Base-by-base conservation (phyloP, 2,329 filamentous ascomycete genomes). In the Sporothrix pseudoabietina region DNA sequence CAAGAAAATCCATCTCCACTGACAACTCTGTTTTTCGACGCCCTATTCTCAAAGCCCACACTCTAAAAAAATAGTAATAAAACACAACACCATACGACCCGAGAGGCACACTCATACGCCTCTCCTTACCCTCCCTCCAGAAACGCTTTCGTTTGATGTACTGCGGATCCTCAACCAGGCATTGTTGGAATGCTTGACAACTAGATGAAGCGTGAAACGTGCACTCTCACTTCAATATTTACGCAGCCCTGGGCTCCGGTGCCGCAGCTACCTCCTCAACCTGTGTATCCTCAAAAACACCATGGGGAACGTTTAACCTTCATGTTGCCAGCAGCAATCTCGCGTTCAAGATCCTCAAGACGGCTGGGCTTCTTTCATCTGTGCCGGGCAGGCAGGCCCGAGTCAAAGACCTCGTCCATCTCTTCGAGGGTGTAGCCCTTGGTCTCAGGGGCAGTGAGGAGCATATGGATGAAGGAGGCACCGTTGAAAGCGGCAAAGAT, bases 351-450 rank as follows among this genome's bases (percentile, higher is more conserved):
- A 55, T 81, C 77, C 59, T 88, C 85, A 41, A 88, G 80, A 32
- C 85, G 80, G 54, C 83, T 85, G 5, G 76, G 78, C 77, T 82
- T 84, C 70, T 80, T 79, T 47, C 78, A 79, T 6, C 81, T 83
- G 80, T 85, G 87, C 89, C 90, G 91, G 3, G 89, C 87, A 1
- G 86, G 87, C 1, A 84, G 79, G 0, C 87, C 87, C 8, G 85
- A 85, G 76, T 88, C 85, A 79, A 94, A 94, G 76, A 94, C 90
- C 16, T 88, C 88, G 76, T 92, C 91, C 80, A 94, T 90, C 79
- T 94, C 91, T 78, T 94, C 92, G 0, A 94, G 87, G 0, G 91
- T 91, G 81, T 89, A 92, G 14, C 91, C 91, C 54, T 89, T 88
- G 0, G 91, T 94, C 81, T 93, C 85, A 0, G 90, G 91, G 0